Base-by-base conservation (phyloP, 2,329 filamentous ascomycete genomes). In the Neonectria neomacrospora region DNA sequence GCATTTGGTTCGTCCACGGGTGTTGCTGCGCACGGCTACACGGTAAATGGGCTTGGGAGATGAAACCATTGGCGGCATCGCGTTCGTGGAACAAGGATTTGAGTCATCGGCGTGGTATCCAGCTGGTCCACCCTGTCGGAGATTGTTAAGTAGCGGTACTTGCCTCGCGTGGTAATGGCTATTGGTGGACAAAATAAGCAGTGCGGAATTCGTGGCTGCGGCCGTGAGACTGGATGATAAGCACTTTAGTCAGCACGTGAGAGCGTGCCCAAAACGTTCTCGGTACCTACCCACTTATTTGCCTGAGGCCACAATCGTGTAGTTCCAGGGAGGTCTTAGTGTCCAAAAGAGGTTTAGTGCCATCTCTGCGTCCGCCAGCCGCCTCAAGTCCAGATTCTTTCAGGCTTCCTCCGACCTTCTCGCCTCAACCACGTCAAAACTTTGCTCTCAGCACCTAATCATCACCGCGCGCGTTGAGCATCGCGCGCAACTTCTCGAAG, bases 391-490 rank as follows among this genome's bases (percentile, higher is more conserved):
- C 76, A 81, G 80, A 80, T 78, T 80, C 79, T 82, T 80, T 80
- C 78, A 73, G 72, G 75, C 75, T 73, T 77, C 75, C 76, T 75
- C 74, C 68, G 67, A 68, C 69, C 72, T 75, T 75, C 77, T 78
- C 76, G 74, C 76, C 75, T 80, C 75, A 78, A 77, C 79, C 76
- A 78, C 78, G 79, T 80, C 79, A 79, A 81, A 80, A 80, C 76
- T 77, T 75, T 77, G 77, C 74, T 73, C 69, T 66, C 64, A 69
- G 69, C 71, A 68, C 73, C 73, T 78, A 75, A 65, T 72, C 80
- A 85, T 82, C 81, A 80, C 77, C 79, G 80, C 81, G 81, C 86
- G 85, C 82, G 83, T 83, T 84, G 79, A 79, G 77, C 80, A 81
- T 81, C 80, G 79, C 78, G 78, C 78, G 76, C 75, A 74, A 70